Base-by-base conservation (phyloP, 768 basidiomycete genomes). In the Xanthoconium stramineum region DNA sequence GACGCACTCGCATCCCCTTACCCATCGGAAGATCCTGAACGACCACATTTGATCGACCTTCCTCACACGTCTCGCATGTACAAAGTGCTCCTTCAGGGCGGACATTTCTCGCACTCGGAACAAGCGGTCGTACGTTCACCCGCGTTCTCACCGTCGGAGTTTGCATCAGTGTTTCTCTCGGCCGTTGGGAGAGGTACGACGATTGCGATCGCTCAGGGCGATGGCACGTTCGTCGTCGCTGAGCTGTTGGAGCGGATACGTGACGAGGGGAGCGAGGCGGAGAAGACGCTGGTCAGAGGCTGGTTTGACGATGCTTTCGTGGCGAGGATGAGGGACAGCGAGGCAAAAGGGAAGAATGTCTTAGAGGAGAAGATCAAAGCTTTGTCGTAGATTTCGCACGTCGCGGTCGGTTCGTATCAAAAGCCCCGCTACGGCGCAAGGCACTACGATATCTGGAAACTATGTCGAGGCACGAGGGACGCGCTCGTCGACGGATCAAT, bases 1-100 rank as follows among this genome's bases (percentile, higher is more conserved):
- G 67, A 73, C 28, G 78, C 83, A 0, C 76, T 94, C 19, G 70
- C 79, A 2, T 63, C 71, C 2, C 74, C 83, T 6, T 85, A 88
- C 66, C 83, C 86, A 0, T 78, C 83, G 20, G 64, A 76, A 6
- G 82, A 84, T 49, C 54, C 75, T 0, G 56, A 75, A 12, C 68
- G 67, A 12, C 78, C 80, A 0, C 91, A 94, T 70, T 80, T 82
- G 15, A 87, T 95, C 55, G 88, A 95, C 65, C 78, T 94, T 13
- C 83, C 92, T 1, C 91, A 93, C 63, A 82, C 87, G 1, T 87
- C 90, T 4, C 81, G 94, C 39, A 66, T 94, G 47, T 95, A 92
- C 80, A 97, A 97, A 69, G 85, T 84, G 7, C 83, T 97, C 7
- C 78, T 97, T 1, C 92, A 95, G 67, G 94, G 94, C 6, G 94